These are phyloP conservation scores for Coprinopsis cinerea DNA, from an alignment of 768 basidiomycete genomes.

Conservation along the genomic window DNA sequence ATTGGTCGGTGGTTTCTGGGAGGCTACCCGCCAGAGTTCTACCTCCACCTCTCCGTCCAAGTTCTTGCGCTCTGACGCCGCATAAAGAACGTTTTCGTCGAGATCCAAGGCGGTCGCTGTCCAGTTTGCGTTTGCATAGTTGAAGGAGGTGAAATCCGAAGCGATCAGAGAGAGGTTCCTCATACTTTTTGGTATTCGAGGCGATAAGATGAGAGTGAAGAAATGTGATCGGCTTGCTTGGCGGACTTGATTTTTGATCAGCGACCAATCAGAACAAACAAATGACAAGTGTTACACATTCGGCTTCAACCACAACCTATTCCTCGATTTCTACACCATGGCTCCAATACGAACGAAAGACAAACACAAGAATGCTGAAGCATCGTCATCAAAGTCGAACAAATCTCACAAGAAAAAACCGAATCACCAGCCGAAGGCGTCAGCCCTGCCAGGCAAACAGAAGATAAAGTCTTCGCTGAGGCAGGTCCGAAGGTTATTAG, in stretches of 20 bases:
- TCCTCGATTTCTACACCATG: conserved; percentile 14
- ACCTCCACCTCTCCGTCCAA: conserved; percentile 48
- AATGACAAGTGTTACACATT: background rate
- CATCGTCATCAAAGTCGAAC: conserved; percentile 20
- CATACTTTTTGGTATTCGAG: conserved; percentile 28
- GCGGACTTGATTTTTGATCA: background rate
- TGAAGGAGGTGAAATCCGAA: conserved; percentile 14
- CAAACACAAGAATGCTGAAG: conserved; percentile 17
- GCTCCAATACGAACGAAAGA: conserved; percentile 21
- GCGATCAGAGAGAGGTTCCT: conserved; percentile 50
- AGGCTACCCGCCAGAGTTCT: conserved; percentile 47
- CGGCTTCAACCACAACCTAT: background rate
- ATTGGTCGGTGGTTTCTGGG: conserved; percentile 15
- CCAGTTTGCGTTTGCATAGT: conserved; percentile 30
- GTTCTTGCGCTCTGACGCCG: conserved; percentile 44
- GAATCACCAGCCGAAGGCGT: conserved; percentile 23
- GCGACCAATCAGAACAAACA: background rate
- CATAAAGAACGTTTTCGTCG: conserved; percentile 56
- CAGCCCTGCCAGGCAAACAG: conserved; percentile 60
- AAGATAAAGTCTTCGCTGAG: conserved; percentile 83
- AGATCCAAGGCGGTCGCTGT: conserved; percentile 52
- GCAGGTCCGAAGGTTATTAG: conserved; percentile 76
- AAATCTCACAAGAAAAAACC: conserved; percentile 16
- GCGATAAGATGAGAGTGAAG: conserved; percentile 9
- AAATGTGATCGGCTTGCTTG: background rate